Base-by-base conservation (phyloP, 169 alveolate genomes). In the Perkinsus marinus region DNA sequence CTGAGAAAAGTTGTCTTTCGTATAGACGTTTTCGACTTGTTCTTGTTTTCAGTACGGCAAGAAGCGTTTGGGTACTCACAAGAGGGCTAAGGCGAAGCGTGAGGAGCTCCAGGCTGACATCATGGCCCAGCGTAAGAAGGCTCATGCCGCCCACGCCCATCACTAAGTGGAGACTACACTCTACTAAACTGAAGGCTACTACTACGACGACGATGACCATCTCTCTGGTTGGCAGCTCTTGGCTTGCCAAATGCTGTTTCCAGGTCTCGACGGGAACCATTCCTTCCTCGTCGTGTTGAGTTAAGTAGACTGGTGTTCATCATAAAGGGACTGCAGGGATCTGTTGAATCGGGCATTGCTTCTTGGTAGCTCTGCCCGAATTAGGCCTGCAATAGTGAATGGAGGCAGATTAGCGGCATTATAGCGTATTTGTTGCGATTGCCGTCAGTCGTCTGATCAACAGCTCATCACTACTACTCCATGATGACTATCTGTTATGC, bases 1-100 rank as follows among this genome's bases (percentile, higher is more conserved):
- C 79, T 6, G 34, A 13, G 79, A 2, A 2, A 26, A 57, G 22
- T 57, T 26, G 79, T 57, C 3, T 2, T 0, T 57, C 37, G 79
- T 2, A 13, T 19, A 19, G 26, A 13, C 5, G 79, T 57, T 2
- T 13, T 57, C 5, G 79, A 19, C 22, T 6, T 13, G 7, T 57
- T 57, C 36, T 57, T 57, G 79, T 57, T 57, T 93, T 41, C 46
- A 57, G 79, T 57, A 57, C 79, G 99, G 99, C 91, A 98, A 98
- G 97, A 97, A 97, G 95, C 97, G 99, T 94, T 97, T 99, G 95
- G 99, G 99, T 39, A 99, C 99, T 69, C 99, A 98, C 95, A 96
- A 97, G 95, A 97, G 99, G 94, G 99, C 99, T 89, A 97, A 97
- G 96, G 97, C 96, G 91, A 99, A 98, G 98, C 96, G 99, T 93